Evolutionary conservation across 371 early-diverging fungal species (phyloP), one percentile per base, ranked within the genome.

Genomic region (Mortierella sp.): DNA sequence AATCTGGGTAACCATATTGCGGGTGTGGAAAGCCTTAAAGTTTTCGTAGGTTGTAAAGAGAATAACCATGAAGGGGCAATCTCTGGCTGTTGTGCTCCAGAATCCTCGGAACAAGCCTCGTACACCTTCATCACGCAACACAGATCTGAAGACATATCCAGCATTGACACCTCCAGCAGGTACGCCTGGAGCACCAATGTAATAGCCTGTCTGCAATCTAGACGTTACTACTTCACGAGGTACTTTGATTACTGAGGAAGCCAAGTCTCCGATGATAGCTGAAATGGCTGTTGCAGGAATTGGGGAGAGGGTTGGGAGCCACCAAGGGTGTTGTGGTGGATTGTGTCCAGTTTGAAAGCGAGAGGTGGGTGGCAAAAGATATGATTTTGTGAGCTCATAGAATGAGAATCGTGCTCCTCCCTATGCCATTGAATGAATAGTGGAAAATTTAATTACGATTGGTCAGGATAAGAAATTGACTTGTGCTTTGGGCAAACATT

Each of bases 141-240:
- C 91, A 32, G 84, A 84, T 3, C 88, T 85, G 53, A 93, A 82
- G 26, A 89, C 90, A 58, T 67, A 85, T 19, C 83, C 82, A 15
- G 88, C 87, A 19, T 84, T 85, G 53, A 84, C 60, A 9, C 64
- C 79, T n/a, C 74, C 71, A 13, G 63, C 81, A 32, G 78, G 66
- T 1, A 74, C 73, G 17, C 63, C 62, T 17, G 56, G 60, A n/a
- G 69, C 45, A 19, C 72, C 57, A 71, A 78, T 81, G 64, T 91
- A 88, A 70, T 89, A 86, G 31, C 89, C 91, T 31, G 92, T 91
- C 74, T 95, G 95, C 58, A 95, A 82, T 66, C 91, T 83, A 6
- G 95, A 88, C 8, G 95, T 95, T 54, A 95, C 83, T n/a, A 95
- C 93, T 73, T 95, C 95, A 29, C 95, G 86, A 17, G 95, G 95